Evolutionary conservation across 1,139 yeast genomes (phyloP).

Genomic region (Yamadazyma diddensiae): DNA sequence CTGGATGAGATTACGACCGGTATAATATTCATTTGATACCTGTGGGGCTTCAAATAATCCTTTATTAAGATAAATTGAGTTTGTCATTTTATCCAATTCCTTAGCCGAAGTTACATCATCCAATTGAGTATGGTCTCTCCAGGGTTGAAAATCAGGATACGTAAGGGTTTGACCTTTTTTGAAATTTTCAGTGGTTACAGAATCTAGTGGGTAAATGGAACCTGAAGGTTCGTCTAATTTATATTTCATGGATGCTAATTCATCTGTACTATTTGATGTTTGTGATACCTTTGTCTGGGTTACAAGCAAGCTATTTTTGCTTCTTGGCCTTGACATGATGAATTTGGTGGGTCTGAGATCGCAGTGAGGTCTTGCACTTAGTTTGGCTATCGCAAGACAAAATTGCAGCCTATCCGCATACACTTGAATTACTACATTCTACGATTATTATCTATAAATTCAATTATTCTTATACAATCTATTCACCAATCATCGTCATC

Average conservation of each 20-base stretch:
- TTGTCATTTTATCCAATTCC: slow-evolving; percentile 27
- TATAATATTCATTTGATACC: slow-evolving; percentile 50
- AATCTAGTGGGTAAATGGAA: slow-evolving; percentile 34
- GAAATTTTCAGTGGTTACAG: slow-evolving; percentile 9
- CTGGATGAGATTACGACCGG: slow-evolving; percentile 51
- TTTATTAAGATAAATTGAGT: slow-evolving; percentile 35
- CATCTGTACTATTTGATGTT: slow-evolving; percentile 30
- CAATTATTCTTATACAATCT: no score
- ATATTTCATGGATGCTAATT: slow-evolving; percentile 34
- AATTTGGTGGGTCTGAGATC: no score
- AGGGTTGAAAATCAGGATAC: slow-evolving; percentile 78
- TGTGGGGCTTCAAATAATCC: slow-evolving; percentile 55
- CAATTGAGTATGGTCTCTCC: slow-evolving; percentile 64
- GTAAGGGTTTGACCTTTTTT: slow-evolving; percentile 16
- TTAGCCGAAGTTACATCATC: slow-evolving; percentile 24
- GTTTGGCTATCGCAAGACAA: no score
- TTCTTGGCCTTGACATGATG: slow-evolving; percentile 35
- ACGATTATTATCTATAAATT: no score
- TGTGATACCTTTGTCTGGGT: slow-evolving; percentile 27
- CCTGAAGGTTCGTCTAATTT: slow-evolving; percentile 35
- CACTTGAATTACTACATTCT: no score
- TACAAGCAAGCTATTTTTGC: slow-evolving; percentile 34
- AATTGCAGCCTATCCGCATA: no score
- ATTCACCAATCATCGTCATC: slow-evolving; percentile 51
- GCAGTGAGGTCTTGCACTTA: no score